phyloP scores from a whole-genome alignment of 176 grass and related monocot genomes.

The Tillandsia fasciculata region DNA sequence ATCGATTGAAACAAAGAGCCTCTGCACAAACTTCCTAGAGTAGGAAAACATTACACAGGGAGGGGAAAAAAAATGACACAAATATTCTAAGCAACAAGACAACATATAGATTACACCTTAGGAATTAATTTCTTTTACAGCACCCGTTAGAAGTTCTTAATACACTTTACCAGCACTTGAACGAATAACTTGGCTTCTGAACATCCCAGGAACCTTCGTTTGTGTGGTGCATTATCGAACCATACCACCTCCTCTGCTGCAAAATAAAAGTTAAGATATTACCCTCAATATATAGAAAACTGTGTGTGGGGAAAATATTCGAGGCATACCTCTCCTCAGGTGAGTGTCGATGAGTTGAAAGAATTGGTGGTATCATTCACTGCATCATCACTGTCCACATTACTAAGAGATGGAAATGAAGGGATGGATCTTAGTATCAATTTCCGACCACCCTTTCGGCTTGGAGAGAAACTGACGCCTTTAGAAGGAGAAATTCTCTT shows the following conservation, averaged over 20 bases:
- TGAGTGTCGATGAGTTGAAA: conserved; percentile 29
- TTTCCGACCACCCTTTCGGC: conserved; percentile 75
- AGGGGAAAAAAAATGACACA: not conserved
- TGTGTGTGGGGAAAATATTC: conserved; percentile 3
- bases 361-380: conserved; percentile 29
- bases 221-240: not conserved
- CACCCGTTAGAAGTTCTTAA: not conserved
- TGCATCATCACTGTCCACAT: conserved; percentile 19
- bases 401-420: conserved; percentile 73
- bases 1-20: not conserved
- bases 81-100: not conserved
- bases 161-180: not conserved
- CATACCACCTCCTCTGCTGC: not conserved
- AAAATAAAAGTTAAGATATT: not conserved
- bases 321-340: conserved; percentile 41
- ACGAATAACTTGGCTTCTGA: not conserved
- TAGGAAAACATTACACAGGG: not conserved
- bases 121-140: not conserved
- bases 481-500: conserved; percentile 83
- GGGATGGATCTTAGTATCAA: conserved; percentile 92
- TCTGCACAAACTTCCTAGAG: not conserved
- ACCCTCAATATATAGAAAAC: not conserved
- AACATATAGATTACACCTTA: not conserved
- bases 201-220: not conserved
- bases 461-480: conserved; percentile 34